Evolutionary conservation across 2,329 filamentous ascomycete species (phyloP).

Genomic region (Mycocentrospora acerina): DNA sequence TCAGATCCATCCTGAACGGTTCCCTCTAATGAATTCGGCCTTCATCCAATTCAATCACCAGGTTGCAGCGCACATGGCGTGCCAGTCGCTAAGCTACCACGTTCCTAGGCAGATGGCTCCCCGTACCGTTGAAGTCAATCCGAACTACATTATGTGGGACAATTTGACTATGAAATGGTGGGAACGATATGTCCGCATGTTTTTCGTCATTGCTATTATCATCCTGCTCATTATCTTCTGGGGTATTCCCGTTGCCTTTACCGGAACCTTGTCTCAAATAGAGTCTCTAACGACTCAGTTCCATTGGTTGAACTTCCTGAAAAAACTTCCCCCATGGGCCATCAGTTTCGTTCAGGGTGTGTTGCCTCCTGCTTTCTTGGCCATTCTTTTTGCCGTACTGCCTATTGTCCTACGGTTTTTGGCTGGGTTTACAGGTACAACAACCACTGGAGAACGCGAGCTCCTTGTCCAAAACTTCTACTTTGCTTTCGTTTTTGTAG

Average conservation of each 20-base stretch:
- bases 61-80: constrained; percentile 96
- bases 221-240: constrained; percentile 80
- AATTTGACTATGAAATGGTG: constrained; percentile 97
- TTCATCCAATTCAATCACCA: constrained; percentile 99
- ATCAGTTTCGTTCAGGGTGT: constrained; percentile 79
- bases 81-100: constrained; percentile 87
- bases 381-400: constrained; percentile 75
- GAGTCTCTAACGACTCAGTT: constrained; percentile 66
- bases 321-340: constrained; percentile 60
- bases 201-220: constrained; percentile 65
- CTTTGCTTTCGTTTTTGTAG: constrained; percentile 91
- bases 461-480: constrained; percentile 90
- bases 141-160: constrained; percentile 91
- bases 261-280: constrained; percentile 78
- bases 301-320: constrained; percentile 70
- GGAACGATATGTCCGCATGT: constrained; percentile 76
- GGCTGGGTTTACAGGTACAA: constrained; percentile 72
- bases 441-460: constrained; percentile 76
- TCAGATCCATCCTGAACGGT: constrained; percentile 80
- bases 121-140: constrained; percentile 88
- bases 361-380: constrained; percentile 74
- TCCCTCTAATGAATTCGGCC: constrained; percentile 90
- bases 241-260: constrained; percentile 88
- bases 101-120: constrained; percentile 92
- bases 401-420: constrained; percentile 77